Evolutionary conservation across 73 alveolate genomes (phyloP), one percentile per base, ranked within the genome.

Genomic region (Blepharisma stoltei): DNA sequence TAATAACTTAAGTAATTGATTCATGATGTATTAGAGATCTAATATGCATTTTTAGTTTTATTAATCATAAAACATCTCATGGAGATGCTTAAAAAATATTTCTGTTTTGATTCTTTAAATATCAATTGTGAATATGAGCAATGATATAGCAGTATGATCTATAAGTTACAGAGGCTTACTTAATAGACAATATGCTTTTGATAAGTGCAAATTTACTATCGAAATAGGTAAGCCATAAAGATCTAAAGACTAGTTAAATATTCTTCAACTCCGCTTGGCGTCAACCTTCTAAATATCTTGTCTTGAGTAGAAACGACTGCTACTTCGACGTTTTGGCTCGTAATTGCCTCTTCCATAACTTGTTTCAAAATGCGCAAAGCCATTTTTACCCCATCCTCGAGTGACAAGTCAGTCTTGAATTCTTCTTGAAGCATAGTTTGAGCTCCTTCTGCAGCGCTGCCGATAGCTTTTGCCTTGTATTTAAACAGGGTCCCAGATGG

Each of bases 381-480:
- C 46, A 93, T 73, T 85, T 83, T 85, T 82, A 91, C 96, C n/a
- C 97, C 98, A 54, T 95, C 95, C 38, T 89, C 95, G 14, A 91
- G 78, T n/a, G 90, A 86, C 90, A 89, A 78, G 67, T 89, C 91
- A 54, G 83, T 84, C 37, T 91, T 87, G 71, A 88, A 95, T 87
- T 83, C 73, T 78, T 95, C 98, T 67, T 93, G 86, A 60, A 95
- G 79, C 76, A 88, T 88, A 69, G 95, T 81, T 84, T 91, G 86
- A 38, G 96, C 97, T 43, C 97, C 96, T 84, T 95, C 99, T 55
- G 90, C 93, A 44, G 97, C 99, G 60, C 95, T 89, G 45, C 98
- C 99, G 67, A 95, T 93, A 66, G 97, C 97, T 76, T 94, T 86
- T 25, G 99, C 99, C 83, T 95, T 54, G 86, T 91, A 95, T 83